These are phyloP conservation scores for Chlorella sp. DNA, from an alignment of 139 green algal species.

Conservation along the genomic window DNA sequence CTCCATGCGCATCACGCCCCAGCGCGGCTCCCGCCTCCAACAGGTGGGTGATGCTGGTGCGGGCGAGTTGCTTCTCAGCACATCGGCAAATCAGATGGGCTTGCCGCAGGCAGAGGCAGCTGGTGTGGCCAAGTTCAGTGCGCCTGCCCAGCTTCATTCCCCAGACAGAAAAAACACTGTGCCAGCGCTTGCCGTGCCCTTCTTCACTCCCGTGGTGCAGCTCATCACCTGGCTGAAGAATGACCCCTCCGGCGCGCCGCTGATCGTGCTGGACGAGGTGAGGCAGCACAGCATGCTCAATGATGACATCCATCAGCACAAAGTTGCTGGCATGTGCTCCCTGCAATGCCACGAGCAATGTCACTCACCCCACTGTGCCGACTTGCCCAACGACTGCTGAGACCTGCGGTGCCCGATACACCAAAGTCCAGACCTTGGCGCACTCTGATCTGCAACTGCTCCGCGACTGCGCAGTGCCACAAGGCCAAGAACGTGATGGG, in stretches of 20 bases:
- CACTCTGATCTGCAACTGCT: too few relatives aligned
- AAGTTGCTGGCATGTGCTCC: too few relatives aligned
- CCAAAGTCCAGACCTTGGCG: too few relatives aligned
- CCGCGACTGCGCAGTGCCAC: conserved; percentile 61
- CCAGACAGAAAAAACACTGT: too few relatives aligned
- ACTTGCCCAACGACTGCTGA: too few relatives aligned
- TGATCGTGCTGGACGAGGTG: conserved; percentile 67
- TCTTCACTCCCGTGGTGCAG: conserved; percentile 40
- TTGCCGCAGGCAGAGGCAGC: too few relatives aligned
- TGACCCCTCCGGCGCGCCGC: neutral
- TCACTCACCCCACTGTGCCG: too few relatives aligned
- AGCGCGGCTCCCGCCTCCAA: neutral
- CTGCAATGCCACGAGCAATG: too few relatives aligned
- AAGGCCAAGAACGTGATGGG: conserved; percentile 93
- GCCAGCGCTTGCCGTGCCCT: neutral
- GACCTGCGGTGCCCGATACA: too few relatives aligned
- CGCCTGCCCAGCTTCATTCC: neutral
- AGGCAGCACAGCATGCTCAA: too few relatives aligned
- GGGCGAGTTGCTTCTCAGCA: neutral
- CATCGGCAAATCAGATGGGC: neutral
- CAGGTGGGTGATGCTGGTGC: neutral
- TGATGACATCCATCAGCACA: too few relatives aligned
- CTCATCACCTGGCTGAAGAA: conserved; percentile 65
- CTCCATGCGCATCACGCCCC: neutral
- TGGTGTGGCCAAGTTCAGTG: neutral